phyloP scores from a whole-genome alignment of 768 basidiomycete genomes.

The Leccinum pellstonianum region DNA sequence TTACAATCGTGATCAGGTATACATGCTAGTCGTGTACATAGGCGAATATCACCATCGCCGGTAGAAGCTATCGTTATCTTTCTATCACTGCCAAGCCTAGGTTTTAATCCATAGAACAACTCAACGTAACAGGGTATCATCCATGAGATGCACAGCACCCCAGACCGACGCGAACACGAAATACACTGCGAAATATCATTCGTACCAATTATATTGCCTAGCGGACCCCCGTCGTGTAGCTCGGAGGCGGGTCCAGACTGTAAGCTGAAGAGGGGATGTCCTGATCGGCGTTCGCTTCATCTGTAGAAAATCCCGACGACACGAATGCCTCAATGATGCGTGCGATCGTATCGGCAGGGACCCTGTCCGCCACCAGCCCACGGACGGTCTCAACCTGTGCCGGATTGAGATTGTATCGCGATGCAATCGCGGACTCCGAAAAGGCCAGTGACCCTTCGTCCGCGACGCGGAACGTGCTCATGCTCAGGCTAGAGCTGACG shows the following conservation, averaged over 20 bases:
- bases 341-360: conserved; percentile 13
- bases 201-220: not conserved
- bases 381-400: conserved; percentile 15
- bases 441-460: not conserved
- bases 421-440: not conserved
- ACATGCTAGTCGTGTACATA: no score
- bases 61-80: no score
- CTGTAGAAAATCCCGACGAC: not conserved
- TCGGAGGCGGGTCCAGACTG: conserved; percentile 17
- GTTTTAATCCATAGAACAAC: no score
- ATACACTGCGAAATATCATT: no score
- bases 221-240: conserved; percentile 15
- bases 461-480: not conserved
- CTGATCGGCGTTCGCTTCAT: not conserved
- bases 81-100: no score
- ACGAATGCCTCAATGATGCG: conserved; percentile 16
- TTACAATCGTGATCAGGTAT: no score
- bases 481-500: not conserved
- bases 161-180: not conserved
- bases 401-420: conserved; percentile 8
- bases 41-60: no score
- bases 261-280: not conserved
- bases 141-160: no score
- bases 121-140: no score
- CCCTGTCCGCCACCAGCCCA: conserved; percentile 5